These are phyloP conservation scores for Mycena kentingensis DNA, from an alignment of 768 basidiomycete species.

Conservation along the genomic window DNA sequence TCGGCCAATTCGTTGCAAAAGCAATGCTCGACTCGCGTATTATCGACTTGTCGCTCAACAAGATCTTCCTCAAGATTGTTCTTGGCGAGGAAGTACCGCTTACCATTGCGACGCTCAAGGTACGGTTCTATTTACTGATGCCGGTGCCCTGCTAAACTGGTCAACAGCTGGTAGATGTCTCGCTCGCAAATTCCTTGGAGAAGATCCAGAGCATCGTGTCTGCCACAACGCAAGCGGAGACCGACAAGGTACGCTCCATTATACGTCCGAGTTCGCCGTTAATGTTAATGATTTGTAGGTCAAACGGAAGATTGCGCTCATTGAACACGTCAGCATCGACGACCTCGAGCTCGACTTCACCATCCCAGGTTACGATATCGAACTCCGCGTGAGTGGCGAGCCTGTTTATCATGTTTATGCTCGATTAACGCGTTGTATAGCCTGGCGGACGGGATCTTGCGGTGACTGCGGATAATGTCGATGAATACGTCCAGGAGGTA, in stretches of 20 bases:
- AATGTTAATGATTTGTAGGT: conserved; percentile 37
- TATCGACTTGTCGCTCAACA: conserved; percentile 94
- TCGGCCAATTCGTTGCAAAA: conserved; percentile 96
- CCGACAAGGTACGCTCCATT: conserved; percentile 53
- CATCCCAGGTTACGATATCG: conserved; percentile 92
- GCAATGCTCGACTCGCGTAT: conserved; percentile 97
- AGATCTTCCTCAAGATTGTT: conserved; percentile 89
- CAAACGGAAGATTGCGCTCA: conserved; percentile 55
- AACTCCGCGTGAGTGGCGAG: conserved; percentile 65
- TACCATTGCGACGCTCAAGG: conserved; percentile 81
- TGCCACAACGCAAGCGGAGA: conserved; percentile 39
- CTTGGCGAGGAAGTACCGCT: conserved; percentile 85
- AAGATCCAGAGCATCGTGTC: conserved; percentile 73
- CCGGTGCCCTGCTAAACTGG: conserved; percentile 8
- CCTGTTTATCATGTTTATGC: conserved; percentile 2
- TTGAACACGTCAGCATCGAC: conserved; percentile 70
- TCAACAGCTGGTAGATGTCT: conserved; percentile 79
- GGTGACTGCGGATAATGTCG: conserved; percentile 86
- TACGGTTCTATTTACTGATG: conserved; percentile 33
- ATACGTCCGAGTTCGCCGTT: neutral
- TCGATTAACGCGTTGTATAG: conserved; percentile 37
- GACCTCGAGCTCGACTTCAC: conserved; percentile 96
- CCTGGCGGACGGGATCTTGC: conserved; percentile 75
- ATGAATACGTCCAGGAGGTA: conserved; percentile 86
- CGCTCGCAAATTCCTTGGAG: conserved; percentile 81